These are phyloP conservation scores for Onygenales sp. DNA, from an alignment of 2,329 filamentous ascomycete genomes.

Conservation along the genomic window DNA sequence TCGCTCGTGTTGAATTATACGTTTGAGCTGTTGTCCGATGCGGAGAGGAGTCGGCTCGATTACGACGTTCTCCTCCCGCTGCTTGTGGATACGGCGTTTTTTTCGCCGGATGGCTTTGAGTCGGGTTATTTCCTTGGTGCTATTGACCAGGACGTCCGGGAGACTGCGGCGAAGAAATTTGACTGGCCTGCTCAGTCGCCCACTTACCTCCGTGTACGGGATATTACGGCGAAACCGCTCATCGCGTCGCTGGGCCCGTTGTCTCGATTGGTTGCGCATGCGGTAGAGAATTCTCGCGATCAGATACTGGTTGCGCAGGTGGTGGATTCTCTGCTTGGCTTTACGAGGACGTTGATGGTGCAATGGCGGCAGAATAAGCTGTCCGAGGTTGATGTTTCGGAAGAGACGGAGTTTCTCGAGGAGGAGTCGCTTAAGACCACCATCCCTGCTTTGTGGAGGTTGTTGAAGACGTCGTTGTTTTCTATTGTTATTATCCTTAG, in stretches of 20 bases:
- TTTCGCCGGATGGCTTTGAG: conserved; percentile 62
- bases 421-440: conserved; percentile 57
- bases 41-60: conserved; percentile 50
- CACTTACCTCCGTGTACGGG: conserved; percentile 49
- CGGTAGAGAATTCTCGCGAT: conserved; percentile 48
- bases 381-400: conserved; percentile 59
- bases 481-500: conserved; percentile 65
- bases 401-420: conserved; percentile 55
- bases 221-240: conserved; percentile 48
- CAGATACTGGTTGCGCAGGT: conserved; percentile 30
- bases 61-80: conserved; percentile 63
- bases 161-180: conserved; percentile 46
- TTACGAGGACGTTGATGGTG: conserved; percentile 55
- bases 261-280: conserved; percentile 53
- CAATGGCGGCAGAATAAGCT: conserved; percentile 69
- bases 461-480: conserved; percentile 68
- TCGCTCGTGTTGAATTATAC: conserved; percentile 66
- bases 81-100: conserved; percentile 57
- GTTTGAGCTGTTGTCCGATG: conserved; percentile 60
- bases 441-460: conserved; percentile 62
- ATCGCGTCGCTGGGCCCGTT: conserved; percentile 53
- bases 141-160: conserved; percentile 57
- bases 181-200: conserved; percentile 54
- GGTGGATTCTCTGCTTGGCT: conserved; percentile 55
- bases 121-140: conserved; percentile 64